These are phyloP conservation scores for Penicillium simplicissimum DNA, from an alignment of 495 filamentous ascomycete species.

Conservation along the genomic window DNA sequence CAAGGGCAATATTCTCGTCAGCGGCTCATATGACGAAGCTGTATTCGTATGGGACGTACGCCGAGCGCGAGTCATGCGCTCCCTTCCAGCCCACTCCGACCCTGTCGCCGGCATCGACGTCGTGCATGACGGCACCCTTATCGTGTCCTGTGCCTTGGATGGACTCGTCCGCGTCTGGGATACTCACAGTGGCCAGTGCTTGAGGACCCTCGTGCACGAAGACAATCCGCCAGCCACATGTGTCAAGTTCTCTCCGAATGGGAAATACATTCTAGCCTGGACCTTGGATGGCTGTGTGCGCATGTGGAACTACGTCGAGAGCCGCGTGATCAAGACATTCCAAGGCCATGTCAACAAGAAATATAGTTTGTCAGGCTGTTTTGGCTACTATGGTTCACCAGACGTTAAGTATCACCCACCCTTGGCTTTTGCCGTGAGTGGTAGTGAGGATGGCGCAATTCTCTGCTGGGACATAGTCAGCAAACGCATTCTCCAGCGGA, in stretches of 20 bases:
- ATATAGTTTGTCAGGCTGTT: constrained; percentile 79
- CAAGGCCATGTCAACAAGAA: constrained; percentile 86
- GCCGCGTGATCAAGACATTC: constrained; percentile 91
- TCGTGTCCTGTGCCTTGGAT: constrained; percentile 85
- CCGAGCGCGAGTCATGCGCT: constrained; percentile 78
- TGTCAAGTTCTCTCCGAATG: constrained; percentile 91
- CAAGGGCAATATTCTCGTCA: constrained; percentile 93
- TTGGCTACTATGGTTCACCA: constrained; percentile 62
- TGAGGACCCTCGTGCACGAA: constrained; percentile 92
- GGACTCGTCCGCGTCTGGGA: constrained; percentile 95
- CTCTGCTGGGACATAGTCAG: constrained; percentile 86
- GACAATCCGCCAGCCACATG: constrained; percentile 91
- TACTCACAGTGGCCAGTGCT: constrained; percentile 90
- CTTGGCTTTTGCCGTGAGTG: constrained; percentile 65
- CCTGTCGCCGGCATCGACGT: constrained; percentile 93
- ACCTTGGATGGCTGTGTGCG: constrained; percentile 87
- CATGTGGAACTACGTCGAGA: constrained; percentile 91
- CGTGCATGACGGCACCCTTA: constrained; percentile 85
- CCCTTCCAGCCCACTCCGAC: constrained; percentile 90
- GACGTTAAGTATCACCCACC: constrained; percentile 36
- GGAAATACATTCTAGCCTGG: constrained; percentile 87
- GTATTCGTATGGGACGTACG: constrained; percentile 96
- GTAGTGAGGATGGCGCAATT: constrained; percentile 84
- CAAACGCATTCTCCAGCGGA: constrained; percentile 76
- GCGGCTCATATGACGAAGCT: constrained; percentile 94